Evolutionary conservation across 2,329 filamentous ascomycete species (phyloP), one percentile per base, ranked within the genome.

Genomic region (Elsinoe arachidis): DNA sequence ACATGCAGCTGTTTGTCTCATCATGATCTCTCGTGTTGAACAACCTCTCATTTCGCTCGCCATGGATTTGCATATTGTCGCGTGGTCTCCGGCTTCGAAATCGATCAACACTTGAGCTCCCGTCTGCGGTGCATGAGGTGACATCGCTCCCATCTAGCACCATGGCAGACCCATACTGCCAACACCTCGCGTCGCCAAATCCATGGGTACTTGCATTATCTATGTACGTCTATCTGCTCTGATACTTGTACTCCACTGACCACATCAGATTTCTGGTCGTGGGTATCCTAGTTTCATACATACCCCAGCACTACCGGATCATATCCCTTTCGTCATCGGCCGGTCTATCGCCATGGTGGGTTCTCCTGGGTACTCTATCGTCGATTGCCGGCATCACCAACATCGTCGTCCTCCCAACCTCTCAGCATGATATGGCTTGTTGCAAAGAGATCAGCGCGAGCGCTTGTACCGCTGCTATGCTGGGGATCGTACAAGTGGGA

Each of bases 301-400:
- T 97, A 2, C 93, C 93, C 0, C 93, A 99, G 70, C 92, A 97
- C 73, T 82, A 87, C 70, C 90, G 93, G 67, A 97, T 99, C 73
- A 88, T 96, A 64, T 78, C 81, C 39, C 83, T 90, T 57, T 83
- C 85, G 60, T 93, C 89, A 12, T 95, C 92, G 19, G 92, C 95
- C 70, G 93, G 93, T 61, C 91, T 99, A 61, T 96, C 91, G 30
- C 92, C 93, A 7, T 93, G 92, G 72, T 99, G 96, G 69, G 85
- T 99, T 62, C 81, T 97, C 1, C 83, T 99, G n/a, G 93, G 93
- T 60, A 89, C 88, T 23, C 92, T 92, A 1, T 95, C 90, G 6
- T 65, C 95, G 88, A 54, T 88, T 49, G 86, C 88, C 26, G 87
- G 88, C 23, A 90, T 99, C 66, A 89, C 88, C 62, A 97, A 97